Conservation (phyloP, 2,329 filamentous ascomycete genomes). For the Westerdykella sp. region DNA sequence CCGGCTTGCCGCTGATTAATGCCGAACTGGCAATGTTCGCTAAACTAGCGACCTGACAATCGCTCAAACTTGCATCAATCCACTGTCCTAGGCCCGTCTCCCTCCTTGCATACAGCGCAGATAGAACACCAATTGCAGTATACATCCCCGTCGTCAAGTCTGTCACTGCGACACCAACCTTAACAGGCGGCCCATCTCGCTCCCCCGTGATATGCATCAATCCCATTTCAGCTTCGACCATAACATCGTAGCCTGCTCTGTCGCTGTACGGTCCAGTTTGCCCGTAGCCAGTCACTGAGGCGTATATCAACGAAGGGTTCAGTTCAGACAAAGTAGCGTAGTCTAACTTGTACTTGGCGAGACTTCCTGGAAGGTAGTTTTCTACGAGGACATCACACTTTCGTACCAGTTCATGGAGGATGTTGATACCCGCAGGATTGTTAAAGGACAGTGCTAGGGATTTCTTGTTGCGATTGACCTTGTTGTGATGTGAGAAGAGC, state of each 20-base stretch:
- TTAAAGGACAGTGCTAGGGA: conserved; percentile 88
- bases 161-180: conserved; percentile 96
- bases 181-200: conserved; percentile 82
- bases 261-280: conserved; percentile 85
- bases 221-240: conserved; percentile 97
- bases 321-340: conserved; percentile 71
- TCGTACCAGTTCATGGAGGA: conserved; percentile 75
- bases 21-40: conserved; percentile 89
- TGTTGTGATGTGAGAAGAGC: not conserved
- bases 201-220: conserved; percentile 97
- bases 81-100: conserved; percentile 79
- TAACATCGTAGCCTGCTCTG: conserved; percentile 93
- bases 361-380: conserved; percentile 83
- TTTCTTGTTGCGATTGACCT: conserved; percentile 97
- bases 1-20: conserved; percentile 77
- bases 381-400: conserved; percentile 90
- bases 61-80: conserved; percentile 82
- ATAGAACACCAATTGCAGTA: conserved; percentile 90
- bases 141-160: conserved; percentile 93
- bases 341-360: conserved; percentile 86
- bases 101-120: conserved; percentile 69
- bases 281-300: conserved; percentile 92
- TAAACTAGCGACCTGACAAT: conserved; percentile 88
- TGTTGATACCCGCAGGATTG: conserved; percentile 70
- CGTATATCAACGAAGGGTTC: conserved; percentile 84